phyloP scores from a whole-genome alignment of 441 rosid species.

The Syzygium malaccense region DNA sequence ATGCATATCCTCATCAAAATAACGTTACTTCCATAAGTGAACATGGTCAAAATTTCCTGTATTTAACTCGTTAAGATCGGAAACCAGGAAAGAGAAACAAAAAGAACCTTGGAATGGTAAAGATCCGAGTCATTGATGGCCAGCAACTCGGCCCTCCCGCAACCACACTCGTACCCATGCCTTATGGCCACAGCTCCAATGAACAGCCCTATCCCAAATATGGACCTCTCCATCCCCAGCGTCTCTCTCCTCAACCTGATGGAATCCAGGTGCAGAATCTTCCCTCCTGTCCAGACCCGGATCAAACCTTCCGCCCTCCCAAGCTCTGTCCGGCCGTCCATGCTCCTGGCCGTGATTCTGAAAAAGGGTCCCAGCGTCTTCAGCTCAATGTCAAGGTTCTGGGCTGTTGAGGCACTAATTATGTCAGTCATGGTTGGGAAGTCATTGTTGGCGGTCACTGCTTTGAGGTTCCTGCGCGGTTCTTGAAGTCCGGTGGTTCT shows the following conservation, averaged over 20 bases:
- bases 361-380: conserved; percentile 71
- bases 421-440: conserved; percentile 68
- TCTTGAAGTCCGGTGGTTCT: not conserved
- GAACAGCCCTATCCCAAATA: conserved; percentile 79
- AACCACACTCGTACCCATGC: conserved; percentile 68
- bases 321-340: conserved; percentile 46
- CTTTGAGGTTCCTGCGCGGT: not conserved
- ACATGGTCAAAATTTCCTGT: not conserved
- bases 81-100: not conserved
- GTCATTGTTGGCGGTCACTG: not conserved
- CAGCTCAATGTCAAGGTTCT: conserved; percentile 67
- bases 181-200: conserved; percentile 91
- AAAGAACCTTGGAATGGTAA: conserved; percentile 69
- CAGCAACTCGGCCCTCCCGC: conserved; percentile 70
- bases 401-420: conserved; percentile 53
- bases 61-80: not conserved
- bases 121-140: conserved; percentile 86
- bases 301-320: conserved; percentile 77
- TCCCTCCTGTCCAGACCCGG: conserved; percentile 72
- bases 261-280: conserved; percentile 74
- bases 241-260: conserved; percentile 66
- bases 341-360: conserved; percentile 60
- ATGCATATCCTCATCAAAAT: not conserved
- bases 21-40: not conserved
- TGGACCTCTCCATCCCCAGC: conserved; percentile 60